Conservation (phyloP, 495 filamentous ascomycete species). For the Aspergillus coremiiformis region DNA sequence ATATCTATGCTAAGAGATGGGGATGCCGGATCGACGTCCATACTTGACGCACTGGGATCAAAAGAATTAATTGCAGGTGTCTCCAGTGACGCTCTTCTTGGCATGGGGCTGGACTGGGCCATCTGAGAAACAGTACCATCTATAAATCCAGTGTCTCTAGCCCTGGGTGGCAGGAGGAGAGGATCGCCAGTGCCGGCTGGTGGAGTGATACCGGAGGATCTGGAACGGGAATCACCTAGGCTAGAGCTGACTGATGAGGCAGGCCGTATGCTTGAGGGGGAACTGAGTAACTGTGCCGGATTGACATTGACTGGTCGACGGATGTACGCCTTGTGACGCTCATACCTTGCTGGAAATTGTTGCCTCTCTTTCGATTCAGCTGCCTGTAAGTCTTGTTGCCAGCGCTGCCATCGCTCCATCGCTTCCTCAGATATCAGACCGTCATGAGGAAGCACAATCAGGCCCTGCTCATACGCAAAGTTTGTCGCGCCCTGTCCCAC, state of each 20-base stretch:
- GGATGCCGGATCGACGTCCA: neutral
- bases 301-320: conserved; percentile 13
- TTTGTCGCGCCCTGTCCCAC: conserved; percentile 75
- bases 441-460: conserved; percentile 63
- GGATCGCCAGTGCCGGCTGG: neutral
- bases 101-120: neutral
- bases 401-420: conserved; percentile 63
- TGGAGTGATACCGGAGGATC: neutral
- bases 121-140: conserved; percentile 2
- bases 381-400: conserved; percentile 64
- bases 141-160: conserved; percentile 3
- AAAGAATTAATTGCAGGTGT: neutral
- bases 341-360: conserved; percentile 7
- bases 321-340: conserved; percentile 8
- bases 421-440: conserved; percentile 66
- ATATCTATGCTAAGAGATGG: neutral
- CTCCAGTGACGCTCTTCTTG: neutral
- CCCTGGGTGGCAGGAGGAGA: neutral
- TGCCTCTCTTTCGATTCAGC: conserved; percentile 32
- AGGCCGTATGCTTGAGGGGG: conserved; percentile 4
- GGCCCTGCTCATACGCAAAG: conserved; percentile 72
- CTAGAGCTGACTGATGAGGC: conserved; percentile 3
- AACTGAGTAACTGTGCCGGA: conserved; percentile 11
- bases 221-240: neutral
- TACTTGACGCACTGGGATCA: neutral